Evolutionary conservation across 2,329 filamentous ascomycete species (phyloP), one percentile per base, ranked within the genome.

Genomic region (Xylaria sp.): DNA sequence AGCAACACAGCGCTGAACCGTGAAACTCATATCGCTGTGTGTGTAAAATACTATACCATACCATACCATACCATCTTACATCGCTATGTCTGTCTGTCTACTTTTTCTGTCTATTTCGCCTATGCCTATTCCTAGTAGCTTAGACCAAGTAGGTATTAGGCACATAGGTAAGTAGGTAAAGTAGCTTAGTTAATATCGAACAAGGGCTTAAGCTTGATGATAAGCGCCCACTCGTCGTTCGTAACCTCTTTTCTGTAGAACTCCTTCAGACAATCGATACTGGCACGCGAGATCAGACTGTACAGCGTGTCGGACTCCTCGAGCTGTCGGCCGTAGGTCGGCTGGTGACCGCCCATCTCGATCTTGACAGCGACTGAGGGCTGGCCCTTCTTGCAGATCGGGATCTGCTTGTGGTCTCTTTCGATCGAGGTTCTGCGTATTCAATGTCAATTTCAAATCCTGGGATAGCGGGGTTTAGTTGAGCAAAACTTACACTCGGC

Each of bases 331-430:
- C 95, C 95, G 75, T 99, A 99, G 62, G 90, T 87, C 15, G 95
- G 96, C 82, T 99, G 95, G 76, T 94, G 92, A 61, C 89, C 81
- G 57, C 93, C 94, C 87, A 89, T 89, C 81, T 99, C 96, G 72
- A 99, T 96, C 84, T 99, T 99, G 82, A 99, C 84, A 19, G 95
- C 95, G 9, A 99, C 96, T 1, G 93, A 96, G n/a, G 96, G 95
- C 75, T 96, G 92, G 55, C 94, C 94, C 81, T 93, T 94, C 80
- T 99, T 99, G 83, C 92, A 96, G 61, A 97, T 84, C 9, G 84
- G 86, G 69, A 99, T 89, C 67, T 95, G 88, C 82, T 99, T 99
- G 86, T 99, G 95, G 70, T 99, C 96, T 75, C 96, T 90, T 79
- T 99, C 94, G 74, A 99, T 99, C 1, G 91, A 94, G 59, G 92